A percentile compares a stretch with the other conserved stretches of the same genome.
These are phyloP conservation scores for Zoysia japonica DNA, from an alignment of 176 grass and related monocot genomes.

Conservation along the genomic window DNA sequence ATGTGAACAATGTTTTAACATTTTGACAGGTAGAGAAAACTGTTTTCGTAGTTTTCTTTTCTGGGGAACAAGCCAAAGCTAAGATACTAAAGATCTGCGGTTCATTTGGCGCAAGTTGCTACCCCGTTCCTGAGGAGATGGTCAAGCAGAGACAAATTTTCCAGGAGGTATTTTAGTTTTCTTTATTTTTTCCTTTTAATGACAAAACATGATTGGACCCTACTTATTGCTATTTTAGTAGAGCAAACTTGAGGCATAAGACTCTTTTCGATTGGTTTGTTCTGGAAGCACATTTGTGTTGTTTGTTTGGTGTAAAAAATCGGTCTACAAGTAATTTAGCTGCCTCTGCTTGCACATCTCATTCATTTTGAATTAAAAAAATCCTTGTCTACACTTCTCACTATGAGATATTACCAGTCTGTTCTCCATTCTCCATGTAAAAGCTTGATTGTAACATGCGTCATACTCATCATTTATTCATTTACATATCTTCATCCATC, in stretches of 20 bases:
- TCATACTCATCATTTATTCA: slow-evolving; percentile 1
- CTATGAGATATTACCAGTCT: not conserved
- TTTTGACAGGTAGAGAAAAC: slow-evolving; percentile 86
- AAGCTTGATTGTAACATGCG: slow-evolving; percentile 17
- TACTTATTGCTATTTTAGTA: slow-evolving; percentile 4
- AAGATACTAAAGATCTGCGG: slow-evolving; percentile 92
- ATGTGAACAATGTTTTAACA: slow-evolving; percentile 27
- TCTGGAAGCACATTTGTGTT: not conserved
- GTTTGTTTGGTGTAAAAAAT: not conserved
- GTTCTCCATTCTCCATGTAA: not conserved
- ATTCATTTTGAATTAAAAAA: not conserved
- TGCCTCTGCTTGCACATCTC: not conserved
- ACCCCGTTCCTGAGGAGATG: slow-evolving; percentile 94
- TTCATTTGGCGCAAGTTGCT: slow-evolving; percentile 96
- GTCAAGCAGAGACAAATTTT: slow-evolving; percentile 89
- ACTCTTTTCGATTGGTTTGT: not conserved
- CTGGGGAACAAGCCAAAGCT: slow-evolving; percentile 87
- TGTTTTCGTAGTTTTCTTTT: slow-evolving; percentile 97
- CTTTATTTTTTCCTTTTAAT: not conserved
- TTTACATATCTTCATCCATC: not conserved
- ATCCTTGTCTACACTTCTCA: not conserved
- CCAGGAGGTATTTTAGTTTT: slow-evolving; percentile 61
- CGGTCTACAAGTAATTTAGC: not conserved
- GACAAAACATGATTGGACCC: not conserved
- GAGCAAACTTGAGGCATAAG: not conserved